Base-by-base conservation (phyloP, 192 early-diverging fungal genomes). In the Lobulomyces angularis region DNA sequence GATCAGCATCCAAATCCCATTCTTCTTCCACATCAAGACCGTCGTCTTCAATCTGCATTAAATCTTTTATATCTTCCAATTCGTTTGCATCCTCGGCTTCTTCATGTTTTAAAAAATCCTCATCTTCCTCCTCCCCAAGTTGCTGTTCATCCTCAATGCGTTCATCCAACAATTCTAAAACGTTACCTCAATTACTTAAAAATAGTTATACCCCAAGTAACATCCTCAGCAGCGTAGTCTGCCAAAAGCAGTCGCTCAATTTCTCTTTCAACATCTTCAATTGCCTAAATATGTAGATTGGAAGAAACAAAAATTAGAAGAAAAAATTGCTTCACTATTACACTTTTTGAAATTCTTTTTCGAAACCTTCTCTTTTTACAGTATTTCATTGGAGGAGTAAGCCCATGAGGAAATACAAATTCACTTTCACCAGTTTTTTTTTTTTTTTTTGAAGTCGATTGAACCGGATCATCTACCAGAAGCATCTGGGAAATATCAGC, bases 201-300 rank as follows among this genome's bases (percentile, higher is more conserved):
- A 45, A 26, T 18, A 11, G 14, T 12, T 18, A 22, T 56, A 83
- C 76, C 79, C 45, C 73, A 83, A 23, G 51, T 37, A 6, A 88
- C 76, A 23, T 84, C 64, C 20, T 83, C 79, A 2, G 86, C 83
- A 25, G 65, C 54, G 1, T 71, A 60, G 61, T 88, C 85, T 11
- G 73, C 74, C 37, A 79, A 51, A 6, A 88, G 61, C 29, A 90
- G 55, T 37, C 84, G 58, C 28, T 88, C 84, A 3, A 90, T 82
- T 49, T 90, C 87, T 22, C 63, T 56, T 35, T 90, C 87, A 0
- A 90, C 82, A 24, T 79, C 74, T 52, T 88, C 87, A 37, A 83
- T 78, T 2, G 77, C 73, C 83, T 84, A 49, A 30, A 12, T 34
- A 46, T 1, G 18, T 14, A 24, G 7, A 46, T 35, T 24, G 19